Base-by-base conservation (phyloP, 2,329 filamentous ascomycete genomes). In the Dactylellina parvicollis region DNA sequence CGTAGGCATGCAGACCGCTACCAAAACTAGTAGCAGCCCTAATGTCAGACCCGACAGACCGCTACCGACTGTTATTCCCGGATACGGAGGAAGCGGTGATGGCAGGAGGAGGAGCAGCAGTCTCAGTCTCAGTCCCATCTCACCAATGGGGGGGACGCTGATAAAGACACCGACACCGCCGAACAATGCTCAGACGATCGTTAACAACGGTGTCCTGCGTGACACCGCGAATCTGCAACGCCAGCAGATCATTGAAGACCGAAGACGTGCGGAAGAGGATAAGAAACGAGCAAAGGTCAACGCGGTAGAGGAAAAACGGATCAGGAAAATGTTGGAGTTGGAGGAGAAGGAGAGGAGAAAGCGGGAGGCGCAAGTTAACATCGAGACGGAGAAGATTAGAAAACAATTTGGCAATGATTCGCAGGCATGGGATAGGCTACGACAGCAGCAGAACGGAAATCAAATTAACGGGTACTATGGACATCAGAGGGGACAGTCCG, bases 321-420 rank as follows among this genome's bases (percentile, higher is more conserved):
- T 76, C 12, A 50, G 75, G 9, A 74, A 69, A 10, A 76, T 77
- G 76, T 47, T 77, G 7, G 73, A 73, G 14, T 75, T 74, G 55
- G 75, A 77, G 40, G 74, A 46, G 1, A 65, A 64, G 42, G 78
- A 81, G 44, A 80, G 81, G 20, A 64, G 81, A 24, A 81, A 81
- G 30, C 83, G 84, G 67, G 85, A 89, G 30, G 86, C 84, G 8
- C 83, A 83, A 47, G 84, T 92, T 9, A 88, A 96, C 34, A 87
- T 87, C 44, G 93, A 97, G 80, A 96, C 92, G 0, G 89, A 89
- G 76, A 85, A 92, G 0, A 82, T 97, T 5, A 55, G 36, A 34
- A 60, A 69, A 22, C 54, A 77, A 26, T 77, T 76, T 22, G 74
- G 76, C n/a, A 65, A 56, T 7, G 74, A 77, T 26, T 44, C 54